Evolutionary conservation across 2,329 filamentous ascomycete genomes (phyloP).

Genomic region (Ceratocystiopsis brevicomis): DNA sequence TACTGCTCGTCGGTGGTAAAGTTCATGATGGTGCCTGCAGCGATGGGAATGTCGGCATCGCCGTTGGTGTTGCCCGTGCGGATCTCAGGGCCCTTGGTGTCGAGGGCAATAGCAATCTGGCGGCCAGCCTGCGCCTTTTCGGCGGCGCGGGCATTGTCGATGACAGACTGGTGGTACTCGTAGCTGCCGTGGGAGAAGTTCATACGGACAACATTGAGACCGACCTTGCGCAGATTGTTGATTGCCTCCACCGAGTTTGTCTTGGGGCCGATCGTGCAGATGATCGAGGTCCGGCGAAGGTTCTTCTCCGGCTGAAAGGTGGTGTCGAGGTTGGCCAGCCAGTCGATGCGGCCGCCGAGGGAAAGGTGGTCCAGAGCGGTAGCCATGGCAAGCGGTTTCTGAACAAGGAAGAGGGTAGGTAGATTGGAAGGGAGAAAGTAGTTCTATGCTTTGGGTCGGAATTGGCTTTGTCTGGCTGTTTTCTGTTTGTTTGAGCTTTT

Average conservation of each 20-base stretch:
- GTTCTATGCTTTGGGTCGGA: neutral
- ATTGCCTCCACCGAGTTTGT: conserved; percentile 96
- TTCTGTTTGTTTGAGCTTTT: conserved; percentile 4
- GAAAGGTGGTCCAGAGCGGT: conserved; percentile 74
- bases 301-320: conserved; percentile 72
- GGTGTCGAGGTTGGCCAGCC: conserved; percentile 61
- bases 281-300: conserved; percentile 93
- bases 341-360: conserved; percentile 50
- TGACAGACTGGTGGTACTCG: conserved; percentile 86
- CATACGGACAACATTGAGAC: conserved; percentile 98
- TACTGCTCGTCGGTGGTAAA: conserved; percentile 95
- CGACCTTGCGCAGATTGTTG: conserved; percentile 75
- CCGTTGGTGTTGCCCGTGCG: conserved; percentile 52
- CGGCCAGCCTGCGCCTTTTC: conserved; percentile 62
- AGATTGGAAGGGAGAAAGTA: conserved; percentile 12
- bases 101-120: conserved; percentile 86
- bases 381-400: conserved; percentile 14
- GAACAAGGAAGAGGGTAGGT: too few species aligned
- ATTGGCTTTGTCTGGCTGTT: neutral
- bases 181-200: conserved; percentile 95
- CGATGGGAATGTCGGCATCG: conserved; percentile 63
- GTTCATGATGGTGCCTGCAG: conserved; percentile 69
- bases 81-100: conserved; percentile 46
- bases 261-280: conserved; percentile 97
- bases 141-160: conserved; percentile 82